phyloP scores from a whole-genome alignment of 2,329 filamentous ascomycete species.

The Talaromyces amestolkiae region DNA sequence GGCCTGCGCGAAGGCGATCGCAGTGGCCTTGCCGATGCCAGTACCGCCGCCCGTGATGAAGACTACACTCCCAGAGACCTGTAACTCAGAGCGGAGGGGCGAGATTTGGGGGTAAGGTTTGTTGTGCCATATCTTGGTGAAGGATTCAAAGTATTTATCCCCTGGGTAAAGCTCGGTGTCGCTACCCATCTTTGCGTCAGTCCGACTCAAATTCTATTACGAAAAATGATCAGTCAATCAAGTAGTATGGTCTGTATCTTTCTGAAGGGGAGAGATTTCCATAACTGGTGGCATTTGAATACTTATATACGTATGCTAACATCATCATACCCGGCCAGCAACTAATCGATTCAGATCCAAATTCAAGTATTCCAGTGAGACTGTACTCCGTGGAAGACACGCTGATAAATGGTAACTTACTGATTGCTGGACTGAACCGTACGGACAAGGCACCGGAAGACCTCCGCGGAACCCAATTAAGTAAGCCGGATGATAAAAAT shows the following conservation, averaged over 20 bases:
- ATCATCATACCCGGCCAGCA: background rate
- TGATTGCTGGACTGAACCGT: background rate
- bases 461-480: background rate
- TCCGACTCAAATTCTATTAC: no score
- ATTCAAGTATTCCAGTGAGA: background rate
- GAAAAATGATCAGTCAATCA: background rate
- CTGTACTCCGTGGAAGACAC: background rate
- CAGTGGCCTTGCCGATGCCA: background rate
- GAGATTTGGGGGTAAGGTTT: background rate
- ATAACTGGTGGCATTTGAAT: background rate
- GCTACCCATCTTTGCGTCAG: background rate
- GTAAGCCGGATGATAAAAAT: background rate
- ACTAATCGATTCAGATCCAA: background rate
- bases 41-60: background rate
- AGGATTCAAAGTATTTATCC: background rate
- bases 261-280: background rate
- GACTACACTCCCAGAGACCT: background rate
- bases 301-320: background rate
- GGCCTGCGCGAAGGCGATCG: background rate
- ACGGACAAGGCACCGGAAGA: background rate
- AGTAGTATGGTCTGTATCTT: background rate
- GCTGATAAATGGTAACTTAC: background rate
- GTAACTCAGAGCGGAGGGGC: background rate
- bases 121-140: background rate
- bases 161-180: background rate